Percentiles rank a stretch among this genome's conserved stretches.
Evolutionary conservation across 805 yeast genomes (phyloP).

Genomic region (Wickerhamomyces ciferrii): DNA sequence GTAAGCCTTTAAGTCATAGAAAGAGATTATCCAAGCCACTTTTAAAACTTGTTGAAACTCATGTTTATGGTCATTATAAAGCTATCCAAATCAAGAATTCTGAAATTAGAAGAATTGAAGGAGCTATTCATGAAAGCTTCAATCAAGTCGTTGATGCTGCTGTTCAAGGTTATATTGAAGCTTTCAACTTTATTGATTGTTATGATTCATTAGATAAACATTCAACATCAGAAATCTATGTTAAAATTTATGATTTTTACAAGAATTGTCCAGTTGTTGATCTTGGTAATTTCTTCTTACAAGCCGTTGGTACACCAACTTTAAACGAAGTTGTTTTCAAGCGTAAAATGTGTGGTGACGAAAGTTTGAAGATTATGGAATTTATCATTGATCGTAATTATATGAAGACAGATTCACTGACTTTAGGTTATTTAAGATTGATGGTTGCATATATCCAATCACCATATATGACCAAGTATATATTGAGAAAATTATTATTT

Average conservation of each 20-base stretch:
- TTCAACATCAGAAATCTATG: constrained; percentile 1
- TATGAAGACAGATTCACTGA: background rate
- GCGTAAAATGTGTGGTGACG: background rate
- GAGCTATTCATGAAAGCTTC: background rate
- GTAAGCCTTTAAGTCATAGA: background rate
- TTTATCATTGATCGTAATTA: background rate
- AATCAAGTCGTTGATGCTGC: background rate
- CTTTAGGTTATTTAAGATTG: background rate
- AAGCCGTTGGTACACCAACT: background rate
- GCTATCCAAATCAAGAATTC: background rate
- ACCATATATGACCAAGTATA: constrained; percentile 2
- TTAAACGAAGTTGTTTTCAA: background rate
- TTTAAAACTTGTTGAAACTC: background rate
- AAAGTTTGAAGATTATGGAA: background rate
- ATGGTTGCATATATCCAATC: constrained; percentile 1
- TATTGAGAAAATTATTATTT: constrained; percentile 5
- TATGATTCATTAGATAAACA: background rate
- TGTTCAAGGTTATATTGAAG: background rate
- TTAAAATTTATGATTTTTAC: constrained; percentile 3
- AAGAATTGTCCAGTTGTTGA: constrained; percentile 3
- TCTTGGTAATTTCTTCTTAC: constrained; percentile 5
- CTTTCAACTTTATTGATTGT: background rate
- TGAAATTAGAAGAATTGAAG: background rate
- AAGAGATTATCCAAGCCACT: background rate
- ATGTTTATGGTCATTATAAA: background rate